Evolutionary conservation across 257 asterid species (phyloP), one percentile per base, ranked within the genome.

Genomic region (Datura wrightii): DNA sequence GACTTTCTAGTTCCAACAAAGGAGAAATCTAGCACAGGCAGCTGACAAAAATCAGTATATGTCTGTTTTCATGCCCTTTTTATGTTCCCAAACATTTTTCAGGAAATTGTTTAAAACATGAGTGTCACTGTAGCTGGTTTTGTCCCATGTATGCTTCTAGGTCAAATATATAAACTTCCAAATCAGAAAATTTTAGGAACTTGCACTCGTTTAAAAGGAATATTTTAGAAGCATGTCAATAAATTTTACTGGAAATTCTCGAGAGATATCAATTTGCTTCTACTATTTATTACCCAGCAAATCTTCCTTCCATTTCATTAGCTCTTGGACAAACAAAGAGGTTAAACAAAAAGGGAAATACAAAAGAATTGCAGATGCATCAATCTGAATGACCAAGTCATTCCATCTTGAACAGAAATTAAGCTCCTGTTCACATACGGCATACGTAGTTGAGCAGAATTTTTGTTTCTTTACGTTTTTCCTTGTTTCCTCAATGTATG

Each of bases 401-500:
- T 48, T 74, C 80, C 19, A 19, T 46, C 59, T 74, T 3, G 59
- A 74, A 74, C 59, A 5, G 80, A 48, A 48, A 74, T 5, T 19
- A 74, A 31, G 62, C 62, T 76, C 46, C 82, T 31, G n/a, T 52
- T 76, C 46, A 52, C 46, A 24, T 50, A 78, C 36, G 63, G 31
- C 50, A 52, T 8, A 78, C 31, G 63, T 76, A 78, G 19, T 52
- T 52, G 46, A 67, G 48, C 52, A 60, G 44, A 87, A 53, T 50
- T 56, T 39, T 84, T 82, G 82, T 67, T 37, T 74, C 63, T 19
- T 59, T 55, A 19, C 36, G 72, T 24, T 58, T 56, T 62, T 79
- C 78, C 59, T 46, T 80, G 14, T 67, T 44, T 56, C 48, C 24
- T 84, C 80, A 59, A 83, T n/a, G 56, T 74, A 82, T 70, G 46